These are phyloP conservation scores for Lasiosphaeria hispida DNA, from an alignment of 495 filamentous ascomycete species.

Conservation along the genomic window DNA sequence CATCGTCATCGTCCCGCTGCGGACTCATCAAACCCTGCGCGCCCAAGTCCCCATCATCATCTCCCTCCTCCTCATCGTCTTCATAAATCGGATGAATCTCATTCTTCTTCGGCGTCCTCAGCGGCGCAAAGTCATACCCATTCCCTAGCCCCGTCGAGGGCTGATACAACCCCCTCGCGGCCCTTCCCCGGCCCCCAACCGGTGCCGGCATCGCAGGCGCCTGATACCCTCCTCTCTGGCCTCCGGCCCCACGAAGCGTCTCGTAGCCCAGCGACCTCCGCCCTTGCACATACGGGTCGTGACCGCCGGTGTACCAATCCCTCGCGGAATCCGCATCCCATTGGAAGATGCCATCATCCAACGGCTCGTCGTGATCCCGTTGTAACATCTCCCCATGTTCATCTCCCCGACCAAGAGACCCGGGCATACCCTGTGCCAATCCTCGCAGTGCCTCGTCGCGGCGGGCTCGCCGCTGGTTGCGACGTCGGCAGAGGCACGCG, in stretches of 20 bases:
- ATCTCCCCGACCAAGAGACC: slow-evolving; percentile 1
- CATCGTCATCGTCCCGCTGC: slow-evolving; percentile 28
- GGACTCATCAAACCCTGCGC: slow-evolving; percentile 13
- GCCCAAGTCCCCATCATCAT: slow-evolving; percentile 10
- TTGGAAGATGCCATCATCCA: slow-evolving; percentile 25
- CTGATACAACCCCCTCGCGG: slow-evolving; percentile 29
- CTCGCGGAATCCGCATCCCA: slow-evolving; percentile 28
- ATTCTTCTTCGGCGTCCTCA: slow-evolving; percentile 17
- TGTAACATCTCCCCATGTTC: slow-evolving; percentile 55
- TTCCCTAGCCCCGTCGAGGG: slow-evolving; percentile 22
- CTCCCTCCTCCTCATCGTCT: slow-evolving; percentile 63
- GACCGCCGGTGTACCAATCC: slow-evolving; percentile 43
- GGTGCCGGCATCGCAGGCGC: no score
- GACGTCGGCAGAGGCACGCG: slow-evolving; percentile 59
- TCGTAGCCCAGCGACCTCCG: slow-evolving; percentile 44
- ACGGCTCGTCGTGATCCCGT: slow-evolving; percentile 27
- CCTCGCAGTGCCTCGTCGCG: slow-evolving; percentile 40
- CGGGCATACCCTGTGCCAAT: slow-evolving; percentile 39
- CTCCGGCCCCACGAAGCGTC: slow-evolving; percentile 31
- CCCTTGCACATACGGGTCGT: slow-evolving; percentile 40
- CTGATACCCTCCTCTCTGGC: background rate
- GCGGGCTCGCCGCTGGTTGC: slow-evolving; percentile 25
- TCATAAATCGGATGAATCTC: slow-evolving; percentile 58
- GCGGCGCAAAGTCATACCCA: slow-evolving; percentile 23
- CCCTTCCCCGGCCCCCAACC: slow-evolving; percentile 12